These are phyloP conservation scores for Epichloe uncinata DNA, from an alignment of 2,329 filamentous ascomycete genomes.

Conservation along the genomic window DNA sequence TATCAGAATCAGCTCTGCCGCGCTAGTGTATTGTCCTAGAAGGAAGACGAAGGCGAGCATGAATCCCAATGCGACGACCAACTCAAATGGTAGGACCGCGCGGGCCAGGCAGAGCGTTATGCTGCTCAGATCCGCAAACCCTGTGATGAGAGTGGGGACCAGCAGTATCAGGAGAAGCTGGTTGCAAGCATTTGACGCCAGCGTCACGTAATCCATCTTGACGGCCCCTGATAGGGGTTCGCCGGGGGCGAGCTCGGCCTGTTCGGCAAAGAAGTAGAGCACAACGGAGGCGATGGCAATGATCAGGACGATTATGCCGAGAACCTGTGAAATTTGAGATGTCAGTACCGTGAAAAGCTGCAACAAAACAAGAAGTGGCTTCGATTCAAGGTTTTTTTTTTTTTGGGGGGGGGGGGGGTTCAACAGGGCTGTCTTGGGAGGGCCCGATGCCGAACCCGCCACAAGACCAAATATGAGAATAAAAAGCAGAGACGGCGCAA, in stretches of 20 bases:
- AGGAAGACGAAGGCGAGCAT: slow-evolving; percentile 11
- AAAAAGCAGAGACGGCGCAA: slow-evolving; percentile 13
- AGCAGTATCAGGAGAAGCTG: slow-evolving; percentile 15
- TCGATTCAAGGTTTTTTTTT: no score
- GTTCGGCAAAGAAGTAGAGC: slow-evolving; percentile 14
- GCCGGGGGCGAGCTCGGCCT: neutral
- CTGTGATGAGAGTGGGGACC: slow-evolving; percentile 12
- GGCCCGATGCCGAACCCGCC: slow-evolving; percentile 9
- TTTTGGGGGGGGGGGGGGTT: neutral
- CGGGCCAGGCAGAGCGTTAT: slow-evolving; percentile 17
- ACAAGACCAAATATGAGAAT: slow-evolving; percentile 17
- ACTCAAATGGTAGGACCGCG: slow-evolving; percentile 14
- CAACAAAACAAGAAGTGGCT: no score
- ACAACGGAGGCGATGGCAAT: slow-evolving; percentile 12
- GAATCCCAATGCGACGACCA: slow-evolving; percentile 14
- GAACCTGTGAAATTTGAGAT: slow-evolving; percentile 9
- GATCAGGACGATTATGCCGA: slow-evolving; percentile 16
- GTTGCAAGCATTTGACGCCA: slow-evolving; percentile 11
- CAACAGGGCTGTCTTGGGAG: slow-evolving; percentile 18
- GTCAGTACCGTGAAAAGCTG: neutral
- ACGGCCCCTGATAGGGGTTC: neutral
- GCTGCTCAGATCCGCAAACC: slow-evolving; percentile 17
- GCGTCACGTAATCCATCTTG: neutral
- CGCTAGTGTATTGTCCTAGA: slow-evolving; percentile 11
- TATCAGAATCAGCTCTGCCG: slow-evolving; percentile 10